Evolutionary conservation across 164 flowering plant species (phyloP).

Genomic region (Sextonia rubra): DNA sequence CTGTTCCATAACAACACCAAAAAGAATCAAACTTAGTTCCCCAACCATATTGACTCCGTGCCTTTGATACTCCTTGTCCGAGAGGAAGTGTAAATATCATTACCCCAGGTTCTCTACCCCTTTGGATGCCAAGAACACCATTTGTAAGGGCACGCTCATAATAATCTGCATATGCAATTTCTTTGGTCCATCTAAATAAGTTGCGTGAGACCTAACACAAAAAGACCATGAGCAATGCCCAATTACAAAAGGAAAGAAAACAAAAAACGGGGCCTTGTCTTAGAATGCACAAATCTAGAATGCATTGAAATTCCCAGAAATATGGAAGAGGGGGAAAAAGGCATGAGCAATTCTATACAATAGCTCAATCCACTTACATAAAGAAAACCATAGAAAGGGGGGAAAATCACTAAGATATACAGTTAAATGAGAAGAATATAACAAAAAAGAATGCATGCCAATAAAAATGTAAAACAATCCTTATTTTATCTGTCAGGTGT

Average conservation of each 20-base stretch:
- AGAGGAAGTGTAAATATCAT: conserved; percentile 96
- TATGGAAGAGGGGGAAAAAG: no score
- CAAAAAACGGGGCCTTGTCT: not conserved
- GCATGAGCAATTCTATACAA: no score
- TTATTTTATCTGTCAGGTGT: no score
- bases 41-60: conserved; percentile 66
- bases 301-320: no score
- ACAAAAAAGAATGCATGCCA: no score
- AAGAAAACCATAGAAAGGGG: no score
- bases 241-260: no score
- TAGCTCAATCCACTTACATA: no score
- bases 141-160: conserved; percentile 91
- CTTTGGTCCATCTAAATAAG: conserved; percentile 92
- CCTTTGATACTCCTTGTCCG: conserved; percentile 74
- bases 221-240: not conserved
- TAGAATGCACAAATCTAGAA: no score
- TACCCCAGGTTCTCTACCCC: conserved; percentile 82
- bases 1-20: conserved; percentile 99
- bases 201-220: conserved; percentile 64
- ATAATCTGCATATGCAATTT: conserved; percentile 82
- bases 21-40: conserved; percentile 61
- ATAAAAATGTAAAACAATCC: no score
- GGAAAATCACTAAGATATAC: no score
- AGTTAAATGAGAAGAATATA: no score
- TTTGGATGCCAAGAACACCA: conserved; percentile 85